Evolutionary conservation across 495 filamentous ascomycete species (phyloP), one percentile per base, ranked within the genome.

Genomic region (Penicillium diatomitis): DNA sequence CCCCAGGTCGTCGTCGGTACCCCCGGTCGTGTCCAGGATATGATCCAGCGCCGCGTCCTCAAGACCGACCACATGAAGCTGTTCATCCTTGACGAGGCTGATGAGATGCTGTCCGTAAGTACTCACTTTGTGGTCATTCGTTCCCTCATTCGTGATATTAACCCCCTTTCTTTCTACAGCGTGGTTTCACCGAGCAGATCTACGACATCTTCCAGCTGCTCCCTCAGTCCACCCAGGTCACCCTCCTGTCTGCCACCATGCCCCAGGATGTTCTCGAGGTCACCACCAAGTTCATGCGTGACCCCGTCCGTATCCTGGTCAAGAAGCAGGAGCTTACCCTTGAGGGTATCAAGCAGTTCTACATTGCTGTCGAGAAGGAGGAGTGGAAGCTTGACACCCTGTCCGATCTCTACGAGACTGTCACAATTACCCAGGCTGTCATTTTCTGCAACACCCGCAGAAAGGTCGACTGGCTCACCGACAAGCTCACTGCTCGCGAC

Each of bases 361-460:
- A 95, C 78, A 98, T 98, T 69, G 92, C 92, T 51, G 92, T 98
- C 44, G 92, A 98, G 78, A 97, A 98, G 81, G 92, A 98, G 68
- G 92, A 97, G 63, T 98, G 94, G 94, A 98, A 98, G 76, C 85
- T 98, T 54, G 92, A 98, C 72, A 98, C 92, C 40, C 88, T 98
- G 32, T 97, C 87, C 63, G 92, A 98, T 71, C 75, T 98, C 49
- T 98, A 98, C 80, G 92, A 98, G 70, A 98, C 92, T 32, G 85
- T 98, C 65, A 98, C 92, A 57, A 98, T 98, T 67, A 98, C 92
- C 49, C 92, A 98, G 71, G 92, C 92, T 51, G 92, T 98, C 68
- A 98, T 98, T 74, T 98, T 98, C 85, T 98, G 92, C 79, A 98
- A 98, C 81, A 98, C 92, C 57, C 86, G 94, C 63, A 81, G 92